Percentiles rank a stretch among this genome's conserved stretches.
These are phyloP conservation scores for Diphasiastrum complanatum DNA, from an alignment of 83 land plant species.

Conservation along the genomic window DNA sequence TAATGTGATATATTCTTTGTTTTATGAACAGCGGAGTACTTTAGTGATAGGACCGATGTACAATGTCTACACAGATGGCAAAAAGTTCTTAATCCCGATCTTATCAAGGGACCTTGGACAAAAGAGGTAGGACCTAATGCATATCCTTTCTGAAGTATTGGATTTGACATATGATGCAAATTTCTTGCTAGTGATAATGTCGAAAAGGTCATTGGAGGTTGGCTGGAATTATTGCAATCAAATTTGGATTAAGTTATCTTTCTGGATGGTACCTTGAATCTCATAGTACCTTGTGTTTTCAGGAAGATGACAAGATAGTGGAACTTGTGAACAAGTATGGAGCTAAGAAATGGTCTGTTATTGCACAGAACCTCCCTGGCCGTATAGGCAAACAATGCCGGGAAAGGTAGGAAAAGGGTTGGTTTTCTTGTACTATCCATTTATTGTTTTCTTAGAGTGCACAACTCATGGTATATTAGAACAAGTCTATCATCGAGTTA, in stretches of 20 bases:
- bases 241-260: no score
- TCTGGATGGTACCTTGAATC: not conserved
- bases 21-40: slow-evolving; percentile 19
- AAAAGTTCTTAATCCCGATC: slow-evolving; percentile 25
- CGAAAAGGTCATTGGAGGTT: no score
- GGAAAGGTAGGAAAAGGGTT: slow-evolving; percentile 19
- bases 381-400: slow-evolving; percentile 29
- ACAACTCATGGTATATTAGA: no score
- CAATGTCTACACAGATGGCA: slow-evolving; percentile 30
- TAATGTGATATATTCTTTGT: no score
- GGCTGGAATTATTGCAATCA: no score
- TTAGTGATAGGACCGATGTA: slow-evolving; percentile 17
- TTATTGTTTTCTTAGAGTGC: no score
- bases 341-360: slow-evolving; percentile 23
- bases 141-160: no score
- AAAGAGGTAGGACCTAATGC: slow-evolving; percentile 23
- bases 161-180: no score
- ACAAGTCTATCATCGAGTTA: no score
- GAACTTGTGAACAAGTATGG: slow-evolving; percentile 21
- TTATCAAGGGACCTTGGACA: slow-evolving; percentile 36
- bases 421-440: no score
- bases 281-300: not conserved
- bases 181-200: no score
- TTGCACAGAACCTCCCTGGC: slow-evolving; percentile 22
- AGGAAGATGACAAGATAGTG: slow-evolving; percentile 20